phyloP scores from a whole-genome alignment of 164 flowering plant species.

The Litsea cubeba region DNA sequence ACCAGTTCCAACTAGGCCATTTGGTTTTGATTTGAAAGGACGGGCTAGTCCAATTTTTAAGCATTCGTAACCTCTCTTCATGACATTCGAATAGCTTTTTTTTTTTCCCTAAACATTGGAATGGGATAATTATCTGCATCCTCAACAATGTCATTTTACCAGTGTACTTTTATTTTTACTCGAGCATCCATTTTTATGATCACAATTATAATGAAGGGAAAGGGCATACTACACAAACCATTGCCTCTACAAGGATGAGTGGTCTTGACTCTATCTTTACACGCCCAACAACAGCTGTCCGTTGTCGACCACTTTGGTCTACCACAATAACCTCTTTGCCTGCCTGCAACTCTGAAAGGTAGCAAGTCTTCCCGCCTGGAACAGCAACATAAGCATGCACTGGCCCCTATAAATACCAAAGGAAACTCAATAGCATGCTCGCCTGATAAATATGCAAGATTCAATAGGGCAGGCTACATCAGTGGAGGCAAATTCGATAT shows the following conservation, averaged over 20 bases:
- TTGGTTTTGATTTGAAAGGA: too few relatives aligned
- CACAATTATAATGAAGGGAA: background rate
- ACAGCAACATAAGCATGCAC: constrained; percentile 85
- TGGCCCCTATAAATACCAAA: constrained; percentile 62
- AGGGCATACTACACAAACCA: constrained; percentile 36
- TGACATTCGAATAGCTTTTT: background rate
- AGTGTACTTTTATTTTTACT: background rate
- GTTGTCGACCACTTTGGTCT: constrained; percentile 60
- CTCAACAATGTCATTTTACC: background rate
- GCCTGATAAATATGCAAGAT: background rate
- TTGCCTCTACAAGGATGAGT: constrained; percentile 77
- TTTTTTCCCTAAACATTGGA: too few relatives aligned
- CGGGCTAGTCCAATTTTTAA: too few relatives aligned
- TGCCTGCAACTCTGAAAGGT: constrained; percentile 77
- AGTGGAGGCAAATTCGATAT: background rate
- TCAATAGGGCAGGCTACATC: background rate
- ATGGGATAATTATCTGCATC: background rate
- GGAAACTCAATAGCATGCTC: background rate
- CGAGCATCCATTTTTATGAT: background rate
- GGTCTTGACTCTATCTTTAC: constrained; percentile 90
- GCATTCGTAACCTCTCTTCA: background rate
- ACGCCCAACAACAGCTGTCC: constrained; percentile 82
- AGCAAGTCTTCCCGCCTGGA: constrained; percentile 88
- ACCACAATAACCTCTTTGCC: constrained; percentile 83
- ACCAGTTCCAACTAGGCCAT: too few relatives aligned